Evolutionary conservation across 2,329 filamentous ascomycete species (phyloP), one percentile per base, ranked within the genome.

Genomic region (Claviceps cyperi): DNA sequence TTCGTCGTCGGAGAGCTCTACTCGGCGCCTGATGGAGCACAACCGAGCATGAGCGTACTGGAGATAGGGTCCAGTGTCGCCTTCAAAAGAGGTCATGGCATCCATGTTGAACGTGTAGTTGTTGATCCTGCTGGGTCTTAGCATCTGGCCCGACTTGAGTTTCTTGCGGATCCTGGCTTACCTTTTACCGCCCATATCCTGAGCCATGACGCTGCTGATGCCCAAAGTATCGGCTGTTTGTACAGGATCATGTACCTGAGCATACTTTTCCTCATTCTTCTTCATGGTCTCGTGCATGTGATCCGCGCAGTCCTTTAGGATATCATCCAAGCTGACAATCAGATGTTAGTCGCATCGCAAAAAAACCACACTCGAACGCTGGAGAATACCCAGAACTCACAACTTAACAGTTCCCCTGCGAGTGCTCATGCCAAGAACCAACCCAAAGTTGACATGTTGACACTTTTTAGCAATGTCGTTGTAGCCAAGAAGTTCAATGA

Each of bases 281-380:
- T 73, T 80, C 92, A 98, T 98, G 48, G 94, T 87, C 54, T 95
- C 87, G 73, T 97, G 91, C 92, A 98, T 98, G 69, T 90, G 87
- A 50, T 96, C 91, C 60, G 80, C 83, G 7, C 94, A 88, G 58
- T 90, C 85, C 15, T 63, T 56, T 36, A 57, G 52, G 15, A 57
- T 57, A 36, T 57, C 55, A 50, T 57, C 47, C 32, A 53, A 43
- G 40, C 52, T 53, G 15, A 19, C 37, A 15, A 14, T 6, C n/a
- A 17, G 32, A 17, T 8, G 17, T 43, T 17, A 11, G 28, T 55
- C 19, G 56, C 50, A 15, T 38, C 22, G 2, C 19, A 8, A 39
- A 1, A 17, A 1, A 22, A 7, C 6, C 17, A 5, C 35, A 43
- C n/a, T 48, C 39, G 32, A 4, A 39, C 7, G 17, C 15, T 11